A percentile compares a stretch with the other conserved stretches of the same genome.
Conservation (phyloP, 306 rosid species). For the Sindora glabra region DNA sequence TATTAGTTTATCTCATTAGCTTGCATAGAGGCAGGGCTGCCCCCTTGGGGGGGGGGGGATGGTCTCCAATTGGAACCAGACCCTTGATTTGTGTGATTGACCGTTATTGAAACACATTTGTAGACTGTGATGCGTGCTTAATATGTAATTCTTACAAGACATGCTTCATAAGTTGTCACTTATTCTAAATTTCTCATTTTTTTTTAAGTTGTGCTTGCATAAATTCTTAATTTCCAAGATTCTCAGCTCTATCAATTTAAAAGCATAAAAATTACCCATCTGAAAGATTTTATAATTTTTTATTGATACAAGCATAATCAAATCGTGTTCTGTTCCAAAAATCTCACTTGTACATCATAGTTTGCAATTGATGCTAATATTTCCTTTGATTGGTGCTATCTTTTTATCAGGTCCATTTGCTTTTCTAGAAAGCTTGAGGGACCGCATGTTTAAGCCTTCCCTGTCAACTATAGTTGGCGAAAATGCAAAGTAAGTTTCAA, state of each 20-base stretch:
- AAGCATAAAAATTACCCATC: conserved; percentile 2
- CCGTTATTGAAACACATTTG: too few relatives aligned
- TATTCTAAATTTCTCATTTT: background rate
- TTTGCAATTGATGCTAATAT: conserved; percentile 7
- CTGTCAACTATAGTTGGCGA: conserved; percentile 70
- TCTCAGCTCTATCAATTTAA: background rate
- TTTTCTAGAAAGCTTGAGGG: conserved; percentile 79
- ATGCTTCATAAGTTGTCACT: background rate
- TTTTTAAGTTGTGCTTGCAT: background rate
- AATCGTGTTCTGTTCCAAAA: background rate
- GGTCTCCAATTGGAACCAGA: too few relatives aligned
- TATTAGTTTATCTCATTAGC: background rate
- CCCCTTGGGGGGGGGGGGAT: too few relatives aligned
- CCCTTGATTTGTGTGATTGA: too few relatives aligned
- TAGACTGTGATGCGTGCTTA: background rate
- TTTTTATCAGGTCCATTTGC: conserved; percentile 64
- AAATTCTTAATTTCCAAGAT: background rate
- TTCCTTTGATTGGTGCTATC: conserved; percentile 13
- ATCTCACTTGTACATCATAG: background rate
- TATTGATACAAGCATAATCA: background rate
- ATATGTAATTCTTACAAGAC: background rate
- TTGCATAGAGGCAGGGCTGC: background rate
- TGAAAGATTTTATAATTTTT: background rate
- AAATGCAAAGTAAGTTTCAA: conserved; percentile 54
- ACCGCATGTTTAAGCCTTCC: conserved; percentile 88